phyloP scores from a whole-genome alignment of 345 rosid genomes.

The Schrenkiella parvula region DNA sequence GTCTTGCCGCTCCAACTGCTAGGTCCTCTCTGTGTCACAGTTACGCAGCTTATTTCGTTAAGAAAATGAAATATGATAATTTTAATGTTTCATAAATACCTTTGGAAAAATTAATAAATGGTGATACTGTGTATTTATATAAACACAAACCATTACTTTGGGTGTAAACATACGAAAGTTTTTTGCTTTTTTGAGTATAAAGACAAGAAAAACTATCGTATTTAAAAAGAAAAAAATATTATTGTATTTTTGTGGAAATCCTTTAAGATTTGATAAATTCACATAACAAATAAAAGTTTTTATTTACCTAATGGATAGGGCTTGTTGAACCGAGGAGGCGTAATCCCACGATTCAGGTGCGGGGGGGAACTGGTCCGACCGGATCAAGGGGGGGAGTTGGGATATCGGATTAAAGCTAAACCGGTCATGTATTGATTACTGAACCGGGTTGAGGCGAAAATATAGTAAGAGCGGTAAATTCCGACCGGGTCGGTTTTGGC shows the following conservation, averaged over 20 bases:
- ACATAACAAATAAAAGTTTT: background rate
- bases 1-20: conserved; percentile 56
- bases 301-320: conserved; percentile 28
- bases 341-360: conserved; percentile 26
- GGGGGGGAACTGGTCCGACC: conserved; percentile 19
- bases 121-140: background rate
- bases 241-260: background rate
- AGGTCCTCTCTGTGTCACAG: conserved; percentile 43
- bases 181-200: too few relatives aligned
- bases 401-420: conserved; percentile 28
- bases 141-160: background rate
- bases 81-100: too few relatives aligned
- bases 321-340: conserved; percentile 25
- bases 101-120: too few relatives aligned
- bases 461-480: conserved; percentile 14
- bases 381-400: conserved; percentile 13
- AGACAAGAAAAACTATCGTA: too few relatives aligned
- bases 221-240: too few relatives aligned
- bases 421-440: conserved; percentile 13
- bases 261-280: background rate
- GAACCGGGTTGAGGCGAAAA: conserved; percentile 29
- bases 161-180: background rate
- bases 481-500: conserved; percentile 24
- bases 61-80: too few relatives aligned
- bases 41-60: background rate